Evolutionary conservation across 495 filamentous ascomycete genomes (phyloP).

Genomic region (Xylaria cubensis): DNA sequence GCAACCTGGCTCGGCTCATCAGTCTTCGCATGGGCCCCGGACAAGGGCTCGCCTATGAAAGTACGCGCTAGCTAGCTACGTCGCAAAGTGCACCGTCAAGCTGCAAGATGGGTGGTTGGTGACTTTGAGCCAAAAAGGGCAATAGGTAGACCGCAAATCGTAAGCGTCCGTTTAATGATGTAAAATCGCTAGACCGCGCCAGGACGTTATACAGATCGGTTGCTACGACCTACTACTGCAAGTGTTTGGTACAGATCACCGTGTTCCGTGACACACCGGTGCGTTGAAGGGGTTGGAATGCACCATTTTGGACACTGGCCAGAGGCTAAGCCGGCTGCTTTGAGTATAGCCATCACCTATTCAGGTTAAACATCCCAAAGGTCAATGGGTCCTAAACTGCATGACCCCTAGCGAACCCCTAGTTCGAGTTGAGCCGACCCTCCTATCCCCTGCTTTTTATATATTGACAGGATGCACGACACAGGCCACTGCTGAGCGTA

Average conservation of each 20-base stretch:
- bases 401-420: not conserved
- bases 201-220: conserved; percentile 8
- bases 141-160: not conserved
- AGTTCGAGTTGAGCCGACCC: conserved; percentile 7
- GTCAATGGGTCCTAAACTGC: not conserved
- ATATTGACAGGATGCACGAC: conserved; percentile 8
- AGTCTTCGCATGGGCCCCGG: conserved; percentile 20
- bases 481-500: not conserved
- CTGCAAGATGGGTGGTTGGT: conserved; percentile 19
- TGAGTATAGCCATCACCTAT: conserved; percentile 1
- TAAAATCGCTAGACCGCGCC: not conserved
- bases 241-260: conserved; percentile 23
- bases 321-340: not conserved
- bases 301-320: not conserved
- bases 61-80: conserved; percentile 13
- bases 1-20: conserved; percentile 9
- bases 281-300: not conserved
- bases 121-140: not conserved
- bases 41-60: conserved; percentile 4
- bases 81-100: conserved; percentile 5
- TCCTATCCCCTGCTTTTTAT: conserved; percentile 2
- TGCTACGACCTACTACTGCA: conserved; percentile 21
- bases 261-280: conserved; percentile 16
- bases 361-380: conserved; percentile 15
- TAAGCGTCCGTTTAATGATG: conserved; percentile 4